A percentile compares a stretch with the other conserved stretches of the same genome.
phyloP scores from a whole-genome alignment of 495 filamentous ascomycete species.

The Aspergillus biplanus region DNA sequence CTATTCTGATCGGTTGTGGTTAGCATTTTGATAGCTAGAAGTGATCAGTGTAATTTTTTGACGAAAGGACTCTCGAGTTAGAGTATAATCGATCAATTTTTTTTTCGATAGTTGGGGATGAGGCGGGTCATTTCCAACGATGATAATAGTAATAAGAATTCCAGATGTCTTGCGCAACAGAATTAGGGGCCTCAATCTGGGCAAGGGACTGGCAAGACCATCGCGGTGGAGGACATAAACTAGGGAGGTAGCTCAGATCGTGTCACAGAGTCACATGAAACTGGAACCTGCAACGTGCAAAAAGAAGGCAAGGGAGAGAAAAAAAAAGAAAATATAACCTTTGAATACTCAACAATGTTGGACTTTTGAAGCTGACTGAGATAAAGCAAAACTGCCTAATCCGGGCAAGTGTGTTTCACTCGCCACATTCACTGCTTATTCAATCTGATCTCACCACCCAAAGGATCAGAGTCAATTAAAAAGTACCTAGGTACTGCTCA shows the following conservation, averaged over 20 bases:
- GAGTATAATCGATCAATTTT: no score
- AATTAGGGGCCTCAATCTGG: background rate
- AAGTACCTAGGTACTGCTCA: no score
- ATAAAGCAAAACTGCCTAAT: slow-evolving; percentile 6
- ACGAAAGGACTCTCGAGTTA: background rate
- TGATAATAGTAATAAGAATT: background rate
- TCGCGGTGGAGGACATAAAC: slow-evolving; percentile 10
- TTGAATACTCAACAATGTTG: slow-evolving; percentile 11
- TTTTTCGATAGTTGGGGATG: no score
- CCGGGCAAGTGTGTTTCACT: slow-evolving; percentile 18
- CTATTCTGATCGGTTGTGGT: slow-evolving; percentile 13
- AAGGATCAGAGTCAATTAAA: no score
- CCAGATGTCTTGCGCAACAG: background rate
- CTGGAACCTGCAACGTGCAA: slow-evolving; percentile 6
- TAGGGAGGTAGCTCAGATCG: slow-evolving; percentile 12
- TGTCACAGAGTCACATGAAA: slow-evolving; percentile 18
- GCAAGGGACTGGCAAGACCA: slow-evolving; percentile 5
- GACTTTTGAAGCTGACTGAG: slow-evolving; percentile 1
- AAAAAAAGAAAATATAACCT: slow-evolving; percentile 8
- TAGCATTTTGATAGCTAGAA: slow-evolving; percentile 16
- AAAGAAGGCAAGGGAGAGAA: slow-evolving; percentile 13
- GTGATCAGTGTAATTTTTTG: background rate
- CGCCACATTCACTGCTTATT: slow-evolving; percentile 5
- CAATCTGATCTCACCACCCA: background rate
- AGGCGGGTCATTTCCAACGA: no score